Percentiles rank a stretch among this genome's conserved stretches.
Conservation (phyloP, 179 eudicot species). For the Drosera spatulata region DNA sequence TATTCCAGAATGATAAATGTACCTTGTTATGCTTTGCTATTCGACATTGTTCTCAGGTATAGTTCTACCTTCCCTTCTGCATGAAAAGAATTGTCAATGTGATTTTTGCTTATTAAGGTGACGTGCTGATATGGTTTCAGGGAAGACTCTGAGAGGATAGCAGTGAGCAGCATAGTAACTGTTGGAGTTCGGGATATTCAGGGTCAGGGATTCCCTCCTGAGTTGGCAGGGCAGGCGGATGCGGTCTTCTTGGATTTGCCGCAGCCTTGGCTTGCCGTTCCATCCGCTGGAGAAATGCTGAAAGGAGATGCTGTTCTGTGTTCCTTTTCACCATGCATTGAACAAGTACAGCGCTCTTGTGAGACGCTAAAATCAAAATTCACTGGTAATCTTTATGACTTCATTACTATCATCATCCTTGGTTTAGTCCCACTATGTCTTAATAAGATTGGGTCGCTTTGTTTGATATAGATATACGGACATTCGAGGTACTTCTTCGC, state of each 20-base stretch:
- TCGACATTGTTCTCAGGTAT: no score
- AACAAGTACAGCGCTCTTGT: conserved; percentile 85
- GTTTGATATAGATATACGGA: conserved; percentile 52
- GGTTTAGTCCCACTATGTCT: background rate
- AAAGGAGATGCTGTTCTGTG: conserved; percentile 80
- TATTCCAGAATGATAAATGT: no score
- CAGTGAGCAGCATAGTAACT: no score
- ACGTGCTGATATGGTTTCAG: no score
- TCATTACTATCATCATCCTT: no score
- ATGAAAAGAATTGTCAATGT: no score
- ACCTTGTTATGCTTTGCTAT: no score
- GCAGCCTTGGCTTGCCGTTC: conserved; percentile 90
- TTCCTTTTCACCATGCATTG: conserved; percentile 96
- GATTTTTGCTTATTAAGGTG: no score
- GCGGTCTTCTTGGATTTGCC: conserved; percentile 85
- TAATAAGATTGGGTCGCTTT: background rate
- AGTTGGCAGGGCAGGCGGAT: conserved; percentile 57
- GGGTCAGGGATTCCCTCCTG: conserved; percentile 86
- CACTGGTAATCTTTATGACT: conserved; percentile 36
- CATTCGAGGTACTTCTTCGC: conserved; percentile 82
- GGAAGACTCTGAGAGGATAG: no score
- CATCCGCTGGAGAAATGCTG: conserved; percentile 77
- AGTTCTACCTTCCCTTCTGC: no score
- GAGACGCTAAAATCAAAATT: conserved; percentile 50
- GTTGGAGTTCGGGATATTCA: conserved; percentile 39